A percentile compares a stretch with the other conserved stretches of the same genome.
Evolutionary conservation across 2,329 filamentous ascomycete species (phyloP).

Genomic region (Rutstroemia sp.): DNA sequence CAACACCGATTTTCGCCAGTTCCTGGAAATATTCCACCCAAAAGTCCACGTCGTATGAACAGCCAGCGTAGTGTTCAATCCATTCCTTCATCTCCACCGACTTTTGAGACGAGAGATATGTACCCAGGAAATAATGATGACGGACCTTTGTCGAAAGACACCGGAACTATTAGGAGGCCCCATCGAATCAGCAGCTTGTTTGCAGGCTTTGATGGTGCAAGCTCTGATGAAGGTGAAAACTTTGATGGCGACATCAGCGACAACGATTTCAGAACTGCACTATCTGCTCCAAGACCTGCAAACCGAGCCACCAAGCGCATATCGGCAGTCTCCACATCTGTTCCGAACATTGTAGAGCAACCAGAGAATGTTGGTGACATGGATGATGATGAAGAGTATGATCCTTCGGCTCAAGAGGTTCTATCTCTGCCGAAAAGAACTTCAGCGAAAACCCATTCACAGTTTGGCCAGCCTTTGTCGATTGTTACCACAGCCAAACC

Average conservation of each 20-base stretch:
- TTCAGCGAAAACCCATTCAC: conserved; percentile 17
- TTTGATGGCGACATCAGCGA: conserved; percentile 59
- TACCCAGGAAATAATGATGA: conserved; percentile 79
- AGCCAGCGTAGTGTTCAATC: conserved; percentile 36
- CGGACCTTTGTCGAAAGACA: conserved; percentile 53
- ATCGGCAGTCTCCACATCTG: conserved; percentile 20
- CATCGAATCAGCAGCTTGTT: conserved; percentile 80
- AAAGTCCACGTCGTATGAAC: conserved; percentile 51
- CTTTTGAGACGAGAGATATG: conserved; percentile 47
- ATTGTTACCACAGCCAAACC: conserved; percentile 24
- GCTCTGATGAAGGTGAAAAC: conserved; percentile 59
- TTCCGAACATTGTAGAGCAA: conserved; percentile 13
- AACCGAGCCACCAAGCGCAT: conserved; percentile 13
- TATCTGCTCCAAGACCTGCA: conserved; percentile 53
- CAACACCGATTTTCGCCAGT: conserved; percentile 41
- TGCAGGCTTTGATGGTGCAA: conserved; percentile 70
- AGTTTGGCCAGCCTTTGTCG: conserved; percentile 27
- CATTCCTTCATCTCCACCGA: conserved; percentile 42
- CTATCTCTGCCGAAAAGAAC: conserved; percentile 15
- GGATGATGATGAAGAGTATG: conserved; percentile 9
- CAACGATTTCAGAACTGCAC: conserved; percentile 57
- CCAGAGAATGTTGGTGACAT: not conserved
- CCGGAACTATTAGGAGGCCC: conserved; percentile 55
- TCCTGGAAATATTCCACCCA: conserved; percentile 47
- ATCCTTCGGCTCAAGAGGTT: conserved; percentile 19